Conservation (phyloP, 495 filamentous ascomycete genomes). For the Penicillium fimorum region DNA sequence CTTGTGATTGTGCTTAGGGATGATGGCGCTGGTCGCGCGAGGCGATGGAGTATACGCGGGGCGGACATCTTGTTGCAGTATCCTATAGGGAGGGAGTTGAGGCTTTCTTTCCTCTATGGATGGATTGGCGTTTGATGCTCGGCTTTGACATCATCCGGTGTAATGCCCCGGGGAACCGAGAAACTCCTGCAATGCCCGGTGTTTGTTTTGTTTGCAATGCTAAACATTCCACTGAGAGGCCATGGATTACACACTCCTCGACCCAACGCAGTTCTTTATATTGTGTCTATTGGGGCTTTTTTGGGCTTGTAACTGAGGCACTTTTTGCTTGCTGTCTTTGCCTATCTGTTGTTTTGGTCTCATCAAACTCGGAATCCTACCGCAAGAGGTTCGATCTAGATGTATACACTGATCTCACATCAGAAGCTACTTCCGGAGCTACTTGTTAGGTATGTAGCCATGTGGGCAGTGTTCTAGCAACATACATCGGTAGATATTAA, state of each 20-base stretch:
- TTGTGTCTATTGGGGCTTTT: neutral
- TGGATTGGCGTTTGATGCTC: conserved; percentile 16
- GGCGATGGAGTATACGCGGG: conserved; percentile 34
- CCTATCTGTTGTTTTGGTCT: neutral
- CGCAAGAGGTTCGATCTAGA: neutral
- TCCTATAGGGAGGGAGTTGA: conserved; percentile 2
- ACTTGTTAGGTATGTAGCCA: neutral
- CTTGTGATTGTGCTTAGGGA: conserved; percentile 21
- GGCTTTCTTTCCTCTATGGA: conserved; percentile 5
- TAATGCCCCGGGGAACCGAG: conserved; percentile 22
- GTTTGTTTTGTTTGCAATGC: conserved; percentile 41
- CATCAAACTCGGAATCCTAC: neutral
- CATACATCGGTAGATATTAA: neutral
- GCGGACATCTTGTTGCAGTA: conserved; percentile 37
- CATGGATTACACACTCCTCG: conserved; percentile 16
- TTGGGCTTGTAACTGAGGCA: neutral
- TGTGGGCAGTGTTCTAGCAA: neutral
- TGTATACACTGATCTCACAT: neutral
- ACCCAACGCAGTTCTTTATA: neutral
- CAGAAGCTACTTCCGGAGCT: neutral
- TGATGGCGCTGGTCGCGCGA: conserved; percentile 30
- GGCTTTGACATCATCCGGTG: conserved; percentile 46
- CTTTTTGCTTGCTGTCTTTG: neutral
- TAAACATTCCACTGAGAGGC: conserved; percentile 22
- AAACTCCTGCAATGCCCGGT: conserved; percentile 25